Evolutionary conservation across 164 flowering plant genomes (phyloP).

Genomic region (Cinnamomum chago): DNA sequence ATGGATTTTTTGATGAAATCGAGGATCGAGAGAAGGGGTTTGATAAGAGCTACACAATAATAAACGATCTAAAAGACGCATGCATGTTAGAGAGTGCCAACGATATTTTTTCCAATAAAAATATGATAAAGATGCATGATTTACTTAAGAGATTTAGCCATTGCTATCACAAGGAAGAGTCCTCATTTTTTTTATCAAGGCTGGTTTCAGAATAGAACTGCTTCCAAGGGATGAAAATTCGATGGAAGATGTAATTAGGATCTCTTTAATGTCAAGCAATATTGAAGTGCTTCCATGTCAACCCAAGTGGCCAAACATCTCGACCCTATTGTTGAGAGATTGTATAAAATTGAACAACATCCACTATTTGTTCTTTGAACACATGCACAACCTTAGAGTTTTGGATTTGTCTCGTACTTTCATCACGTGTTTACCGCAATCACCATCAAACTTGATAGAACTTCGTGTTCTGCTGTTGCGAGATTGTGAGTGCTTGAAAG

Average conservation of each 20-base stretch:
- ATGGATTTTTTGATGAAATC: neutral
- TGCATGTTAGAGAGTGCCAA: neutral
- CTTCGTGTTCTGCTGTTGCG: neutral
- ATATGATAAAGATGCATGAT: neutral
- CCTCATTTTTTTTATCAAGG: slow-evolving; percentile 1
- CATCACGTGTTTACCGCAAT: neutral
- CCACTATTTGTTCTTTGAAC: neutral
- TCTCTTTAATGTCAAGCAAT: too few relatives aligned
- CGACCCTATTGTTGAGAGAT: too few relatives aligned
- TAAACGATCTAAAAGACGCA: neutral
- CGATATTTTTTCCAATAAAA: too few relatives aligned
- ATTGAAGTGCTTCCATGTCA: too few relatives aligned
- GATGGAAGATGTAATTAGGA: too few relatives aligned
- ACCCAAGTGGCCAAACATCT: too few relatives aligned
- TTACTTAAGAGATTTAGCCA: neutral
- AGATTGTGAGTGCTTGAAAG: neutral
- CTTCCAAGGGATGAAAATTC: neutral
- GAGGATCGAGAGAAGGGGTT: too few relatives aligned
- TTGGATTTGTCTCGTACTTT: neutral
- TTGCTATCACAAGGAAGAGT: neutral
- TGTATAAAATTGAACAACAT: too few relatives aligned
- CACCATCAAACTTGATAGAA: neutral
- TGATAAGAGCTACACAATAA: too few relatives aligned
- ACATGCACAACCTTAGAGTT: neutral
- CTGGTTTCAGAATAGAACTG: neutral